Base-by-base conservation (phyloP, 2,329 filamentous ascomycete species). In the Penicillium brasilianum region DNA sequence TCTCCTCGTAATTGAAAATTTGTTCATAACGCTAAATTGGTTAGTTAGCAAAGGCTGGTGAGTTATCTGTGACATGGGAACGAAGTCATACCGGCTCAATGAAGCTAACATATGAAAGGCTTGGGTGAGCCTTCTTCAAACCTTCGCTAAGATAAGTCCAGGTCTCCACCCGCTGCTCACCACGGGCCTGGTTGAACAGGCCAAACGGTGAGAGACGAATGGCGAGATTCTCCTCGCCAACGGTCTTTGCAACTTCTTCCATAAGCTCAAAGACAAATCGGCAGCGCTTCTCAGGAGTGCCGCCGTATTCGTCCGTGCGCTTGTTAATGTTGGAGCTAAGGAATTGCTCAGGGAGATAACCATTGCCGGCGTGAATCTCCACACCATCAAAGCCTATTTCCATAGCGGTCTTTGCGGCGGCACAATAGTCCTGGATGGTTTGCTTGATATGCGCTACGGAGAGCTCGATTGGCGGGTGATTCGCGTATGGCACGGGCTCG, bases 201-300 rank as follows among this genome's bases (percentile, higher is more conserved):
- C 83, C 82, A 61, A 83, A 83, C 0, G 82, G 82, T 0, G 78
- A 77, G 10, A 84, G 71, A 4, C 82, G 76, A 44, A 84, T 81
- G 3, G 78, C 74, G 32, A 83, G 43, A 46, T 79, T 81, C 2
- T 82, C 76, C 22, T 80, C 71, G 1, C 84, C 83, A 2, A 85
- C 72, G 0, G 77, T 75, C 36, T 74, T 65, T 0, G 80, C 77
- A 16, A 85, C 58, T 56, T 77, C 69, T 36, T 78, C 74, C 69
- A 84, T 83, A n/a, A 87, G 76, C 65, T 87, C 84, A 2, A 88
- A 70, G 0, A 80, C 81, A 66, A 90, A 88, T 4, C 78, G 80
- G 62, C 80, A 83, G n/a, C 83, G 77, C 59, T 83, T 83, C 68
- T 83, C 78, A 1, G 83, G 74, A 3, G 75, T 80, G 6, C 83